Evolutionary conservation across 306 rosid species (phyloP), one percentile per base, ranked within the genome.

Genomic region (Acacia crassicarpa): DNA sequence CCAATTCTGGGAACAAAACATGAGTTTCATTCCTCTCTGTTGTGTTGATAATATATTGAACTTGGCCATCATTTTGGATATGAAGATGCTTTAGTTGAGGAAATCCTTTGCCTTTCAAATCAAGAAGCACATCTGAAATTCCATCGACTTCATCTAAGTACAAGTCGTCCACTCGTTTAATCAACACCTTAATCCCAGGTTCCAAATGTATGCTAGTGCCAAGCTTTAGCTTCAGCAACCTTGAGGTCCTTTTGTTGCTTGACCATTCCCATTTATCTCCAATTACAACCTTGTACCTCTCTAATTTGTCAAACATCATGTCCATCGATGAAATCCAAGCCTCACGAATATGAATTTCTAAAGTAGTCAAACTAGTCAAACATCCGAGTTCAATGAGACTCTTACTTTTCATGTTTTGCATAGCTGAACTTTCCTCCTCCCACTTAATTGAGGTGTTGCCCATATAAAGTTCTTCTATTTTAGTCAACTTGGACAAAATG

Each of bases 401-500:
- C 5, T 14, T 35, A 61, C 23, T 20, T 8, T 20, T 10, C 7
- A 35, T 35, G 38, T 30, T 61, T 76, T 0, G 19, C 0, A 3
- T 14, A 9, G 1, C 2, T 59, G 13, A 8, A 61, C 82, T 53
- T n/a, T 48, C 71, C 7, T 6, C 75, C 6, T 72, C 71, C 83
- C 83, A 83, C 2, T 27, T 19, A 7, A 8, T 1, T n/a, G 27
- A 72, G 19, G 19, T 17, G 4, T 41, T 9, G 4, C 30, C 5
- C 49, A 83, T 41, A 2, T 30, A 9, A 9, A 83, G 10, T 41
- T 78, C 76, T 11, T 83, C 82, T 49, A 83, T 44, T 5, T 5
- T 23, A 8, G 23, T 32, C 66, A 79, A 74, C 19, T 41, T 33
- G 8, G 83, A 79, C 2, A 83, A 25, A 58, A 74, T 25, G 1